Conservation (phyloP, 768 basidiomycete genomes). For the Leccinum subgranulosum region DNA sequence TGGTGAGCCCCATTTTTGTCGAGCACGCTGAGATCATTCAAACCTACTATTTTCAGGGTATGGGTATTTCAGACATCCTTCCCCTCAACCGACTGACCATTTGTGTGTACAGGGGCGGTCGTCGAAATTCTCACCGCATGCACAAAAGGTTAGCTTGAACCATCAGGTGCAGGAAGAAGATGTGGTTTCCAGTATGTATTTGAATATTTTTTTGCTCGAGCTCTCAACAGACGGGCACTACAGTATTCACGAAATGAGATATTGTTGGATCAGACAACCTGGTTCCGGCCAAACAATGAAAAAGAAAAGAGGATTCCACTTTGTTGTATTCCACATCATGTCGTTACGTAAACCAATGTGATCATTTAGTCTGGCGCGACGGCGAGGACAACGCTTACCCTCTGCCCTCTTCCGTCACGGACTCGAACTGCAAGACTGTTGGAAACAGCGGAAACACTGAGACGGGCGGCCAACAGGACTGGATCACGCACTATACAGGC, state of each 20-base stretch:
- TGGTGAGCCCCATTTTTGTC: conserved; percentile 53
- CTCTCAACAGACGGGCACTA: neutral
- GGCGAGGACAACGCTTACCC: neutral
- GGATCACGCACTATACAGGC: neutral
- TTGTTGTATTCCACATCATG: neutral
- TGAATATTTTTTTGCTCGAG: neutral
- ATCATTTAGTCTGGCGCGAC: too few species aligned
- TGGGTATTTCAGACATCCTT: neutral
- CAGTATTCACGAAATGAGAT: conserved; percentile 34
- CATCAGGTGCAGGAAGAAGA: conserved; percentile 88
- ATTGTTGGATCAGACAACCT: neutral
- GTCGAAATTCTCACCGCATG: conserved; percentile 90
- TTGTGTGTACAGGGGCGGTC: conserved; percentile 70
- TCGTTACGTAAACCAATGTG: neutral
- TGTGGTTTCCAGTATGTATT: conserved; percentile 77
- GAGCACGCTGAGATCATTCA: neutral
- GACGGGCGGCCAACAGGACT: neutral
- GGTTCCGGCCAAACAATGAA: neutral
- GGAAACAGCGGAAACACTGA: neutral
- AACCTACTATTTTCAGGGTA: conserved; percentile 24
- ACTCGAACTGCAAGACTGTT: neutral
- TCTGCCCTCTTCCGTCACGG: neutral
- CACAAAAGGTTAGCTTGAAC: conserved; percentile 85
- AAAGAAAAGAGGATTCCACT: neutral
- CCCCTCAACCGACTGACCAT: neutral